A percentile compares a stretch with the other conserved stretches of the same genome.
Evolutionary conservation across 139 green algal genomes (phyloP).

Genomic region (Chlorella ohadii): DNA sequence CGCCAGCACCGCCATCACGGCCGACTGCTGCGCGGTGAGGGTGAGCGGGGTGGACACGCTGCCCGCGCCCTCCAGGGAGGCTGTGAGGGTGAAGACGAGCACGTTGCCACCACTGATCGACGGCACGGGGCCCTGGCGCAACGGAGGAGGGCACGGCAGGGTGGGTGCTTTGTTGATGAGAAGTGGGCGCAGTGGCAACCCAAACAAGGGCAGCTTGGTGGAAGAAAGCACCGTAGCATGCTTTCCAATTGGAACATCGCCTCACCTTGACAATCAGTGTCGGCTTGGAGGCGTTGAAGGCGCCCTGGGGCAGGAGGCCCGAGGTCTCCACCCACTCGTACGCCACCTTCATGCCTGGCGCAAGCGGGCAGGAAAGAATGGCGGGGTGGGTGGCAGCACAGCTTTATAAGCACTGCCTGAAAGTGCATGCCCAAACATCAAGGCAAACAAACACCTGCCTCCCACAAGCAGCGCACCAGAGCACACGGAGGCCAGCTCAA

Average conservation of each 20-base stretch:
- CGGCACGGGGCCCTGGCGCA: not conserved
- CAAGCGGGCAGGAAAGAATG: not conserved
- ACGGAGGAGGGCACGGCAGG: no score
- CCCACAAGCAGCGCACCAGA: not conserved
- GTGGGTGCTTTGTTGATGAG: not conserved
- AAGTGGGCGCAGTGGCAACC: not conserved
- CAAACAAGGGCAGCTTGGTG: no score
- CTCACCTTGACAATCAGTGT: not conserved
- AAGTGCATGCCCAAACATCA: no score
- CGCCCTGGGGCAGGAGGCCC: not conserved
- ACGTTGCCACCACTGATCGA: not conserved
- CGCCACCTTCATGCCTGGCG: not conserved
- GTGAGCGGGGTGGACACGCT: not conserved
- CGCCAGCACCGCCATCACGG: conserved; percentile 1
- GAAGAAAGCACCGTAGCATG: no score
- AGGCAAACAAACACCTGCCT: no score
- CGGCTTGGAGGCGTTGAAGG: not conserved
- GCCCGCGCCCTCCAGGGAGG: not conserved
- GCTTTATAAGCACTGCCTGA: no score
- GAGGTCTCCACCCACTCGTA: conserved; percentile 8
- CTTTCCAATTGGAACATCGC: no score
- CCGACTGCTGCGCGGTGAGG: not conserved
- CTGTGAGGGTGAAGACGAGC: not conserved
- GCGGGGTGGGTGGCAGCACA: not conserved
- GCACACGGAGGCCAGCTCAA: conserved; percentile 9